Evolutionary conservation across 192 early-diverging fungal genomes (phyloP).

Genomic region (Thoreauomyces humboldtii): DNA sequence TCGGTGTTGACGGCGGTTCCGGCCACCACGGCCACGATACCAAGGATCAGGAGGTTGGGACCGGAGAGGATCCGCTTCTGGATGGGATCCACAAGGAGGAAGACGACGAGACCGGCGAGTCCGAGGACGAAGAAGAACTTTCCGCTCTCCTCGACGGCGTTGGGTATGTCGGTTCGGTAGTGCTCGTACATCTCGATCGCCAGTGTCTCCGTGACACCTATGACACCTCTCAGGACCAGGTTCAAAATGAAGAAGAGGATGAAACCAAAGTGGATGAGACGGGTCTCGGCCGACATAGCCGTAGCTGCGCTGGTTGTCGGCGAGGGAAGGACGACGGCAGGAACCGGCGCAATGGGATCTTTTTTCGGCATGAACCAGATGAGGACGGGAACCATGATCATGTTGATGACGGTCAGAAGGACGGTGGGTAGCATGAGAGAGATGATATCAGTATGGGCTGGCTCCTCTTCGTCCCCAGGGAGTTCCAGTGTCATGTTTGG

Average conservation of each 20-base stretch:
- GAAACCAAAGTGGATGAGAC: conserved; percentile 19
- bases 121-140: conserved; percentile 33
- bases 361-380: conserved; percentile 10
- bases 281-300: not conserved
- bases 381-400: conserved; percentile 4
- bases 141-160: conserved; percentile 14
- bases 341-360: conserved; percentile 14
- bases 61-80: conserved; percentile 15
- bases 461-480: not conserved
- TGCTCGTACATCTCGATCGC: conserved; percentile 32
- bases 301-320: not conserved
- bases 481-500: not conserved
- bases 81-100: conserved; percentile 27
- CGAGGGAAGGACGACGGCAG: not conserved
- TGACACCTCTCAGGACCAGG: conserved; percentile 31
- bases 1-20: conserved; percentile 22
- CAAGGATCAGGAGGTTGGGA: conserved; percentile 15
- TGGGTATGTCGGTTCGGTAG: not conserved
- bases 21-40: conserved; percentile 4
- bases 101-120: conserved; percentile 23
- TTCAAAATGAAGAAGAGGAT: conserved; percentile 31
- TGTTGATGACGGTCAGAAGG: conserved; percentile 9
- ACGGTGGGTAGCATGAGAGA: conserved; percentile 11
- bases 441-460: not conserved
- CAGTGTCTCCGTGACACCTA: conserved; percentile 35